These are phyloP conservation scores for Brassica nigra DNA, from an alignment of 345 rosid genomes.

Conservation along the genomic window DNA sequence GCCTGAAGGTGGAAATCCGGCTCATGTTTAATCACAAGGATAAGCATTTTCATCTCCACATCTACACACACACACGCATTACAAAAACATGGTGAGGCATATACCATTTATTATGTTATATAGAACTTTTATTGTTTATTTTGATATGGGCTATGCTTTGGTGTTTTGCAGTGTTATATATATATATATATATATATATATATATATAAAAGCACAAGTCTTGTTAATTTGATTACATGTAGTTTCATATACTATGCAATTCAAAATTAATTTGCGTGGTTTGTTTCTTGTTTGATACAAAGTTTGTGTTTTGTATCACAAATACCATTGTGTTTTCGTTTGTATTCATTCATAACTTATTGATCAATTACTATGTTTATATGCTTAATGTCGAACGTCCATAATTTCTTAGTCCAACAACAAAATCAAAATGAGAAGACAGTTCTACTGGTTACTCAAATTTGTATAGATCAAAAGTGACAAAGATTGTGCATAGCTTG, in stretches of 20 bases:
- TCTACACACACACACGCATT: not conserved
- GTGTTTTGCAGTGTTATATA: not conserved
- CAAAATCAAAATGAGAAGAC: not conserved
- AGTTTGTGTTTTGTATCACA: not conserved
- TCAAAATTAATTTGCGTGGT: not conserved
- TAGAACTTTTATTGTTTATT: too few relatives aligned
- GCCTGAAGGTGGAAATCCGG: conserved; percentile 54
- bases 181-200: not conserved
- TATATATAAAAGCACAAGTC: not conserved
- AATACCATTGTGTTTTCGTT: not conserved
- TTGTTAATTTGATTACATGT: not conserved
- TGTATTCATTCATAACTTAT: not conserved
- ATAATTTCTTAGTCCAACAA: not conserved
- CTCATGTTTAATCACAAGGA: conserved; percentile 44
- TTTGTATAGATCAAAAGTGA: not conserved
- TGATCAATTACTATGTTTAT: not conserved
- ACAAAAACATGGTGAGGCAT: not conserved
- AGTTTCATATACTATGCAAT: not conserved
- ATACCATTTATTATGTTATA: not conserved
- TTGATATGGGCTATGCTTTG: not conserved
- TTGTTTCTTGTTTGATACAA: not conserved
- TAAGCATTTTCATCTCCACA: not conserved
- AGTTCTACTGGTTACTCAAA: not conserved
- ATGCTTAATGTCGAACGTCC: not conserved
- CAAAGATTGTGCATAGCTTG: not conserved